Conservation (phyloP, 208 protist genomes). For the Trypanosoma platydactyli region DNA sequence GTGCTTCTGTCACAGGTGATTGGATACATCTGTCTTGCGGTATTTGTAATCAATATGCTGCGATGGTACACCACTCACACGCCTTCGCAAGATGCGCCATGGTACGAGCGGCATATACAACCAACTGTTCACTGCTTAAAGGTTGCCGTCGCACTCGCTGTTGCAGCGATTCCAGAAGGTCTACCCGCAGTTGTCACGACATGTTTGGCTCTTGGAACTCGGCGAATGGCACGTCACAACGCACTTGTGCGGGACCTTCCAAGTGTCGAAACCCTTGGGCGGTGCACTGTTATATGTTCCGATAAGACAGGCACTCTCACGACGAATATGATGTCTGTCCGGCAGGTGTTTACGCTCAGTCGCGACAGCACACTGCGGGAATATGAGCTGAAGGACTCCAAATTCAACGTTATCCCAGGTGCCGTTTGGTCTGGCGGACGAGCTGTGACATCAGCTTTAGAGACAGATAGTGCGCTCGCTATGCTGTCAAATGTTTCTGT, state of each 20-base stretch:
- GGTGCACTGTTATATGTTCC: conserved; percentile 97
- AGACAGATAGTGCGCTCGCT: conserved; percentile 47
- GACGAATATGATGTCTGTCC: conserved; percentile 97
- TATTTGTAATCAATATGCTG: conserved; percentile 92
- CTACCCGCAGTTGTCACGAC: conserved; percentile 97
- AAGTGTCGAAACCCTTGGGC: conserved; percentile 98
- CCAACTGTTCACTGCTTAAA: conserved; percentile 92
- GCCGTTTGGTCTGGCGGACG: conserved; percentile 30
- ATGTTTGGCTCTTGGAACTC: conserved; percentile 94
- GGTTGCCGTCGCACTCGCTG: conserved; percentile 96
- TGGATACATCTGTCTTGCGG: conserved; percentile 81
- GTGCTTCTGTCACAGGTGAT: conserved; percentile 92
- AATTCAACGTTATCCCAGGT: conserved; percentile 43
- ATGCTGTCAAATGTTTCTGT: conserved; percentile 60
- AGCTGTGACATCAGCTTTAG: conserved; percentile 17
- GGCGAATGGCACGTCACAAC: conserved; percentile 96
- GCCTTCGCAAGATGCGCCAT: conserved; percentile 39
- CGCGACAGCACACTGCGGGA: conserved; percentile 1
- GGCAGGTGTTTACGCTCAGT: conserved; percentile 53
- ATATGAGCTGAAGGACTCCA: conserved; percentile 62
- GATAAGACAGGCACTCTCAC: conserved; percentile 99
- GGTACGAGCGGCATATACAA: conserved; percentile 66
- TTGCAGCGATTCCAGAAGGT: conserved; percentile 98
- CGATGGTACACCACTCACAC: conserved; percentile 83
- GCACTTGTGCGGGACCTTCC: conserved; percentile 94